Conservation (phyloP, 2,329 filamentous ascomycete species). For the Monilinia laxa region DNA sequence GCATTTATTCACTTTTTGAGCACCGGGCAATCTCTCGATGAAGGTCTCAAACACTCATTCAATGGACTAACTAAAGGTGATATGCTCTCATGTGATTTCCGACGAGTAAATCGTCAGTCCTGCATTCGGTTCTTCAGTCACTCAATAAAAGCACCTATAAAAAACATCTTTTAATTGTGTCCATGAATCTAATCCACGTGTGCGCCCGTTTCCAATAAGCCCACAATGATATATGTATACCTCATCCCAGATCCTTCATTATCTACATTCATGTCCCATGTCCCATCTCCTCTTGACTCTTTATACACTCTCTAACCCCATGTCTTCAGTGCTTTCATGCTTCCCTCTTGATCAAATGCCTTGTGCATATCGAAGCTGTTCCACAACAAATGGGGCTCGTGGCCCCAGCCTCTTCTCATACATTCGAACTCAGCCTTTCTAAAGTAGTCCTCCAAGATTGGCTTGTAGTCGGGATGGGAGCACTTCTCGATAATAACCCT, state of each 20-base stretch:
- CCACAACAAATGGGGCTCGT: conserved; percentile 85
- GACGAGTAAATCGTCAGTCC: not conserved
- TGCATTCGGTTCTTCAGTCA: not conserved
- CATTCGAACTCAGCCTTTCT: conserved; percentile 85
- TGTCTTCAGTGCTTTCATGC: conserved; percentile 59
- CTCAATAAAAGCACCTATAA: not conserved
- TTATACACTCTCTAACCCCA: conserved; percentile 34
- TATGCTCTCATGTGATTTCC: no score
- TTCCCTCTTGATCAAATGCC: conserved; percentile 77
- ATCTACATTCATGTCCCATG: not conserved
- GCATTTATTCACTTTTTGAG: not conserved
- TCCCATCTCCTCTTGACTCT: not conserved
- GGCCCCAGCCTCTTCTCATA: conserved; percentile 80
- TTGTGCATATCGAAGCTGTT: conserved; percentile 88
- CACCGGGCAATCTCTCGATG: not conserved
- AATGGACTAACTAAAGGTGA: not conserved
- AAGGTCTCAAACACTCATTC: not conserved
- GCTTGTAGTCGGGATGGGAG: conserved; percentile 79
- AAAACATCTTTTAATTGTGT: not conserved
- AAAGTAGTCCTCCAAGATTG: conserved; percentile 79
- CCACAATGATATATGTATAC: conserved; percentile 4
- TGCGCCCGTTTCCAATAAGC: conserved; percentile 12
- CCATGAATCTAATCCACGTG: not conserved
- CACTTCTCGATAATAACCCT: conserved; percentile 85
- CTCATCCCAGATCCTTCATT: conserved; percentile 1